Evolutionary conservation across 2,329 filamentous ascomycete species (phyloP).

Genomic region (Microsporum canis): DNA sequence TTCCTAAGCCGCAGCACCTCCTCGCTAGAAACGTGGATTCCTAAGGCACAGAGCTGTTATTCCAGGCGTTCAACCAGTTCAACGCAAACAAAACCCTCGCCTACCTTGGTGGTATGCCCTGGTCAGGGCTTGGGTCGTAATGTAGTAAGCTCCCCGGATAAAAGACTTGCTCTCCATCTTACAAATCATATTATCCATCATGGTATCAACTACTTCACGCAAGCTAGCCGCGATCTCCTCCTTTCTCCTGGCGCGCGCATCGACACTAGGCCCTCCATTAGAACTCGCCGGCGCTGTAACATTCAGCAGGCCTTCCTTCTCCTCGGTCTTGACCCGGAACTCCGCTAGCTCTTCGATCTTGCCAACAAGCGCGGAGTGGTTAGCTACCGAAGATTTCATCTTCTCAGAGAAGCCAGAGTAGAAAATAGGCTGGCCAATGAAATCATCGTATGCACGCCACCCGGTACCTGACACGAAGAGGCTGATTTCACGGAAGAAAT

Average conservation of each 20-base stretch:
- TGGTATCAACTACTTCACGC: slow-evolving; percentile 68
- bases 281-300: slow-evolving; percentile 23
- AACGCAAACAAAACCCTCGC: slow-evolving; percentile 3
- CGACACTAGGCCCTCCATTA: slow-evolving; percentile 14
- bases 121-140: slow-evolving; percentile 76
- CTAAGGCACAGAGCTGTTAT: slow-evolving; percentile 20
- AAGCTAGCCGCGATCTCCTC: slow-evolving; percentile 61
- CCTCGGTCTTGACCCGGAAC: slow-evolving; percentile 62
- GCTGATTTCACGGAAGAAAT: slow-evolving; percentile 87
- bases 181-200: slow-evolving; percentile 95
- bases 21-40: slow-evolving; percentile 88
- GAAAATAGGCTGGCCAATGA: slow-evolving; percentile 86
- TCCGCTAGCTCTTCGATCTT: slow-evolving; percentile 69
- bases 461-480: slow-evolving; percentile 85
- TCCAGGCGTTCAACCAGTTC: background rate
- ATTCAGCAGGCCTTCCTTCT: slow-evolving; percentile 57
- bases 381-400: slow-evolving; percentile 70
- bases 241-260: slow-evolving; percentile 22
- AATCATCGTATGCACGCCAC: slow-evolving; percentile 86
- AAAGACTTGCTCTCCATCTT: slow-evolving; percentile 95
- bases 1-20: slow-evolving; percentile 73
- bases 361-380: slow-evolving; percentile 59
- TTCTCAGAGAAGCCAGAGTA: slow-evolving; percentile 85
- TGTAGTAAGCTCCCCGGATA: slow-evolving; percentile 83
- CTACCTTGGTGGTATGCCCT: slow-evolving; percentile 80